Conservation (phyloP, 805 yeast species). For the Wickerhamomyces kurtzmanii region DNA sequence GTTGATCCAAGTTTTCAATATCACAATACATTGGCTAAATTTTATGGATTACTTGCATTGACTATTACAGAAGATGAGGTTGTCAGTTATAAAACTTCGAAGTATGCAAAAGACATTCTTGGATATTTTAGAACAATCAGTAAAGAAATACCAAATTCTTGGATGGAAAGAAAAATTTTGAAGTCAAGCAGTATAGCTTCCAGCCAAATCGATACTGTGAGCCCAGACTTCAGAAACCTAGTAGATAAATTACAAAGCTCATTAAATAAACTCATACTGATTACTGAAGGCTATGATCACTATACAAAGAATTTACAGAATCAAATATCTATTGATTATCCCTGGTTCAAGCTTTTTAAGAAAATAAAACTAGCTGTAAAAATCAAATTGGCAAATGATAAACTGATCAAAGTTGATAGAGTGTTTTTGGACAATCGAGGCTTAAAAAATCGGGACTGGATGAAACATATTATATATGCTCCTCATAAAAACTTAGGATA, state of each 20-base stretch:
- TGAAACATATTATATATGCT: slow-evolving; percentile 55
- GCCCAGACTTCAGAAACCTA: background rate
- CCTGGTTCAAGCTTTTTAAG: slow-evolving; percentile 61
- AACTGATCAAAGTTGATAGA: slow-evolving; percentile 44
- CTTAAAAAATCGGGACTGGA: slow-evolving; percentile 42
- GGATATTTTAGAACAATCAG: slow-evolving; percentile 21
- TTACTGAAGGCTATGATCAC: slow-evolving; percentile 31
- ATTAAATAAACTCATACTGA: slow-evolving; percentile 1
- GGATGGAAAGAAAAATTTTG: slow-evolving; percentile 16
- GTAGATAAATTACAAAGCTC: too few species aligned
- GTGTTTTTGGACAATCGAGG: slow-evolving; percentile 39
- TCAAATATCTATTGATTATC: slow-evolving; percentile 52
- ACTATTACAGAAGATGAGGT: slow-evolving; percentile 50
- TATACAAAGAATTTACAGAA: slow-evolving; percentile 36
- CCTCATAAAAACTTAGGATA: slow-evolving; percentile 44
- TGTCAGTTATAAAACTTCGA: slow-evolving; percentile 32
- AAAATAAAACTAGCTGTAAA: slow-evolving; percentile 52
- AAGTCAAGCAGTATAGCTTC: too few species aligned
- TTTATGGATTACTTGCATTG: slow-evolving; percentile 44
- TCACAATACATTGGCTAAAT: slow-evolving; percentile 51
- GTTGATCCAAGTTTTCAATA: slow-evolving; percentile 42
- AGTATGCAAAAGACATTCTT: slow-evolving; percentile 36
- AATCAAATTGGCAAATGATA: slow-evolving; percentile 43
- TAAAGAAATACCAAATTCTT: slow-evolving; percentile 16
- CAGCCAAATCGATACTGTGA: too few species aligned